Conservation (phyloP, 2,329 filamentous ascomycete genomes). For the Aspergillus sp. region DNA sequence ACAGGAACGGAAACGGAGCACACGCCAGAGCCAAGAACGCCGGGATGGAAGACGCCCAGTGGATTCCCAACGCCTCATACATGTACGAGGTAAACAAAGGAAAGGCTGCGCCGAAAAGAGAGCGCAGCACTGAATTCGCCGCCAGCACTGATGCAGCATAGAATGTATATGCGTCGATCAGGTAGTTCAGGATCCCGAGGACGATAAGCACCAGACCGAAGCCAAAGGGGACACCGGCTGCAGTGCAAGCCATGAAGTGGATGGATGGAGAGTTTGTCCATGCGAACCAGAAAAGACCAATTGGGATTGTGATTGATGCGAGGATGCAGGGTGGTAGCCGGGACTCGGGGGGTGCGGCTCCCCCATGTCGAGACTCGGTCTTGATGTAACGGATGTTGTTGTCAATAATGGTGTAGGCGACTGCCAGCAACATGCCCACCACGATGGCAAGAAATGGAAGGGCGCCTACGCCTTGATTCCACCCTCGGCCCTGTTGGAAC, state of each 20-base stretch:
- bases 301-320: background rate
- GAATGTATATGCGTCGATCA: background rate
- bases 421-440: background rate
- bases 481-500: background rate
- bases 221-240: background rate
- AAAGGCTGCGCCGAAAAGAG: background rate
- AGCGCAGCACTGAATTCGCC: background rate
- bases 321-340: background rate
- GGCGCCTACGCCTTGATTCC: background rate
- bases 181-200: background rate
- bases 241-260: background rate
- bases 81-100: background rate
- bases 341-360: background rate
- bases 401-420: background rate
- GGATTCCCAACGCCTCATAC: background rate
- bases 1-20: constrained; percentile 3
- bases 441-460: background rate
- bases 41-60: background rate
- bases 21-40: background rate
- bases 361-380: background rate
- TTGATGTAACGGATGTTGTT: background rate
- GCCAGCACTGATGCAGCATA: background rate
- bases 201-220: background rate
- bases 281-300: constrained; percentile 4
- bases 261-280: background rate